phyloP scores from a whole-genome alignment of 345 rosid species.

The Acer negundo region DNA sequence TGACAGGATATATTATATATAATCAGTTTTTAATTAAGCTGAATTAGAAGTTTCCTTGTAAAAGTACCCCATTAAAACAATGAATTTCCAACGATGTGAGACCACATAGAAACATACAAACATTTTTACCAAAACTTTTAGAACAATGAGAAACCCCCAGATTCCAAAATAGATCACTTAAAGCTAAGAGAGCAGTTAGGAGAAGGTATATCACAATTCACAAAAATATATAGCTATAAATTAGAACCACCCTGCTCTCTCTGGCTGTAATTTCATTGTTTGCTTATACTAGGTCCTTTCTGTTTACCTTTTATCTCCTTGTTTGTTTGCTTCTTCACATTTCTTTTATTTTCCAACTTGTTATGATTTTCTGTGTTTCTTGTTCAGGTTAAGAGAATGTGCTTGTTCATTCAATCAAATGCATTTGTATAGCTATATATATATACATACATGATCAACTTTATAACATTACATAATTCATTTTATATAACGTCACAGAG shows the following conservation, averaged over 20 bases:
- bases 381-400: neutral
- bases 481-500: no score
- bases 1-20: neutral
- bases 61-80: constrained; percentile 18
- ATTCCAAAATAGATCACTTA: constrained; percentile 29
- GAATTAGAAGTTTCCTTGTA: neutral
- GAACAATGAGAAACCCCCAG: constrained; percentile 17
- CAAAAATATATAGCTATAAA: no score
- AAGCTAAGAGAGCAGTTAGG: constrained; percentile 42
- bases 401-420: neutral
- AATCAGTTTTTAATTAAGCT: neutral
- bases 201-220: neutral
- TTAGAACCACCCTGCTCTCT: neutral
- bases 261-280: constrained; percentile 38
- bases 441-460: no score
- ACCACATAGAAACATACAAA: constrained; percentile 14
- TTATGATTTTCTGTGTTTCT: constrained; percentile 12
- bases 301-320: constrained; percentile 36
- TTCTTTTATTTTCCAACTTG: neutral
- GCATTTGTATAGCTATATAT: neutral
- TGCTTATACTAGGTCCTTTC: constrained; percentile 34
- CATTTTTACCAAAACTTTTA: constrained; percentile 19
- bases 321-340: constrained; percentile 28
- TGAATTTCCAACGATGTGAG: constrained; percentile 9
- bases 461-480: no score